Conservation (phyloP, 148 eudicot species). For the Dysphania ambrosioides region DNA sequence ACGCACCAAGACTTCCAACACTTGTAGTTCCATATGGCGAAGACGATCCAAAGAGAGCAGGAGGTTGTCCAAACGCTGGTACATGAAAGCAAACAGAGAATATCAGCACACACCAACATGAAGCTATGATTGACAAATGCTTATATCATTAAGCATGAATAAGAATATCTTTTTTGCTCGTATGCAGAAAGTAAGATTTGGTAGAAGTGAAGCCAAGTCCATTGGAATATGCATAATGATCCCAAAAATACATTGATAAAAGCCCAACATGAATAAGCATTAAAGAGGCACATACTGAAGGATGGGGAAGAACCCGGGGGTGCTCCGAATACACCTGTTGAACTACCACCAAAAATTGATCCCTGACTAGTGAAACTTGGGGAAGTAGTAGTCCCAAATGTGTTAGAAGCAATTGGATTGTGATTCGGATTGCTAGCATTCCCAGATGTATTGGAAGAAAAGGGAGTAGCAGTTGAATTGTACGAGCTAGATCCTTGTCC, state of each 20-base stretch:
- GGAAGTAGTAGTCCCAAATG: slow-evolving; percentile 6
- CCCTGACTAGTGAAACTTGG: slow-evolving; percentile 15
- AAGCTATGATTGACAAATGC: neutral
- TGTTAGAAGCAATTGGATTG: slow-evolving; percentile 10
- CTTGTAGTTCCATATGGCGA: neutral
- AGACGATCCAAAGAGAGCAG: neutral
- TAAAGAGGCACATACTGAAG: slow-evolving; percentile 14
- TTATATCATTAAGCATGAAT: neutral
- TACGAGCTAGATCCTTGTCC: neutral
- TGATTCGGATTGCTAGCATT: slow-evolving; percentile 13
- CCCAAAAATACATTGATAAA: neutral
- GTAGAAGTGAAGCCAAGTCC: neutral
- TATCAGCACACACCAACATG: neutral
- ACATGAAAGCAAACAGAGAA: slow-evolving; percentile 13
- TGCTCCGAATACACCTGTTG: slow-evolving; percentile 23
- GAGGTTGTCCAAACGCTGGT: slow-evolving; percentile 20
- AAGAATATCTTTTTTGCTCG: neutral
- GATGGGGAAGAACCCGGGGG: slow-evolving; percentile 18
- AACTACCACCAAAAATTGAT: slow-evolving; percentile 18
- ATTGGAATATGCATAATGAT: neutral
- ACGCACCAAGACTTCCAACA: neutral
- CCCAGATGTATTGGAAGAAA: slow-evolving; percentile 2
- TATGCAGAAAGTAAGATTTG: no score
- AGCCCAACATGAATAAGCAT: neutral
- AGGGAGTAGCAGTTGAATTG: neutral